Evolutionary conservation across 2,329 filamentous ascomycete genomes (phyloP).

Genomic region (Paradendryphiella salina): DNA sequence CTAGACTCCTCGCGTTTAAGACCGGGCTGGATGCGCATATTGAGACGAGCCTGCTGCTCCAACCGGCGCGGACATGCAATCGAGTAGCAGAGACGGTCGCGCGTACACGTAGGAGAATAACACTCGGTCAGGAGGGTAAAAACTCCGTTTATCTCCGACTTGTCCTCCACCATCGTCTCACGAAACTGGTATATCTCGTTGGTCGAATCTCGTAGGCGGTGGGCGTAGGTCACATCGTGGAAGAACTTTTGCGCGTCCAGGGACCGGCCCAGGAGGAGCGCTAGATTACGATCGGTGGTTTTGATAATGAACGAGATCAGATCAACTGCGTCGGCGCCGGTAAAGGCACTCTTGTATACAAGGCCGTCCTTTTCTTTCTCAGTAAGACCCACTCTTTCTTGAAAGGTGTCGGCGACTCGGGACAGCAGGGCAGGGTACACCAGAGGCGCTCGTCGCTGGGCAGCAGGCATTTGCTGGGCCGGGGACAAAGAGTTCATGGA

Average conservation of each 20-base stretch:
- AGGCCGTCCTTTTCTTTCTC: conserved; percentile 96
- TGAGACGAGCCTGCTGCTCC: conserved; percentile 92
- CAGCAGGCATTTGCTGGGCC: conserved; percentile 52
- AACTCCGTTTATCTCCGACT: conserved; percentile 87
- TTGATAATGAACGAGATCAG: conserved; percentile 95
- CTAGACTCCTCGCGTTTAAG: conserved; percentile 72
- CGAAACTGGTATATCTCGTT: conserved; percentile 96
- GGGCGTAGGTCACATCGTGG: conserved; percentile 98
- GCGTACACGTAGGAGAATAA: conserved; percentile 95
- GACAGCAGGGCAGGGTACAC: conserved; percentile 94
- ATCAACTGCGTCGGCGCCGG: conserved; percentile 92
- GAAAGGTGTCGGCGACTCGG: conserved; percentile 89
- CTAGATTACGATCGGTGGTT: conserved; percentile 92
- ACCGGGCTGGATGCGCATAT: conserved; percentile 89
- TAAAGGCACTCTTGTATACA: conserved; percentile 96
- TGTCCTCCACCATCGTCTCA: conserved; percentile 86
- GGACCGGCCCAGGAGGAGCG: conserved; percentile 84
- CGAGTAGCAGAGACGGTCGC: conserved; percentile 94
- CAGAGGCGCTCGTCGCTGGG: conserved; percentile 69
- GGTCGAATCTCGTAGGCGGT: conserved; percentile 89
- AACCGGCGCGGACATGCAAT: conserved; percentile 92
- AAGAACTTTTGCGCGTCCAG: conserved; percentile 98
- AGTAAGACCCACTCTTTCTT: conserved; percentile 80
- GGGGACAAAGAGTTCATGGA: conserved; percentile 46
- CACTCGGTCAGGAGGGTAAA: conserved; percentile 96